These are phyloP conservation scores for Erythrobasidium yunnanense DNA, from an alignment of 768 basidiomycete species.

Conservation along the genomic window DNA sequence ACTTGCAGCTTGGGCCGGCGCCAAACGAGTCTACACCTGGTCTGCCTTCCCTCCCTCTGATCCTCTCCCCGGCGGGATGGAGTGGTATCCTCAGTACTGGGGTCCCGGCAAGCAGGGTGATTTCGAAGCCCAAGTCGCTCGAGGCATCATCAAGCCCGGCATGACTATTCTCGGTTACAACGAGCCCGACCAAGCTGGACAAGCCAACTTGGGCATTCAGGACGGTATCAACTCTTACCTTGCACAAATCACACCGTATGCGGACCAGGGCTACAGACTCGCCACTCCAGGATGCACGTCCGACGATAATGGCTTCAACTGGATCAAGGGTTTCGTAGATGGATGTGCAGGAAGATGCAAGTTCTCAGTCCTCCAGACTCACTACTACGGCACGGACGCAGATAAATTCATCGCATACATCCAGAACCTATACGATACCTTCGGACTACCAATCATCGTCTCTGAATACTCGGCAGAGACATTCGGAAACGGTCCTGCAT, in stretches of 20 bases:
- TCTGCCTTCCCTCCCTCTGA: constrained; percentile 26
- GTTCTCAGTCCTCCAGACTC: constrained; percentile 11
- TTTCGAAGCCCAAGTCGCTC: constrained; percentile 16
- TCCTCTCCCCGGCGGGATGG: not conserved
- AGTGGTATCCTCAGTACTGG: constrained; percentile 24
- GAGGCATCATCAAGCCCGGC: constrained; percentile 25
- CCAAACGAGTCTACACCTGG: constrained; percentile 18
- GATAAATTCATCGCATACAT: constrained; percentile 26
- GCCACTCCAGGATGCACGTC: constrained; percentile 18
- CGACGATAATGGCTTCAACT: constrained; percentile 20
- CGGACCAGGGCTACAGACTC: constrained; percentile 13
- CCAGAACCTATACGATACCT: not conserved
- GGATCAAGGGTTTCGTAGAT: constrained; percentile 16
- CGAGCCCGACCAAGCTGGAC: constrained; percentile 25
- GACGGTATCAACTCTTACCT: constrained; percentile 6
- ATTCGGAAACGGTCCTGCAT: constrained; percentile 19
- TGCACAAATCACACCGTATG: constrained; percentile 2
- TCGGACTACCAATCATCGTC: constrained; percentile 18
- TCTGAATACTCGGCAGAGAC: constrained; percentile 23
- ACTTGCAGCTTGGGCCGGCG: constrained; percentile 1
- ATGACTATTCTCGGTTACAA: constrained; percentile 27
- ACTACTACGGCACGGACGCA: constrained; percentile 24
- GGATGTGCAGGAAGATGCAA: constrained; percentile 11
- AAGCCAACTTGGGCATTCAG: constrained; percentile 15
- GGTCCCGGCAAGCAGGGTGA: constrained; percentile 25